phyloP scores from a whole-genome alignment of 2,329 filamentous ascomycete species.

The Fusarium sp. region DNA sequence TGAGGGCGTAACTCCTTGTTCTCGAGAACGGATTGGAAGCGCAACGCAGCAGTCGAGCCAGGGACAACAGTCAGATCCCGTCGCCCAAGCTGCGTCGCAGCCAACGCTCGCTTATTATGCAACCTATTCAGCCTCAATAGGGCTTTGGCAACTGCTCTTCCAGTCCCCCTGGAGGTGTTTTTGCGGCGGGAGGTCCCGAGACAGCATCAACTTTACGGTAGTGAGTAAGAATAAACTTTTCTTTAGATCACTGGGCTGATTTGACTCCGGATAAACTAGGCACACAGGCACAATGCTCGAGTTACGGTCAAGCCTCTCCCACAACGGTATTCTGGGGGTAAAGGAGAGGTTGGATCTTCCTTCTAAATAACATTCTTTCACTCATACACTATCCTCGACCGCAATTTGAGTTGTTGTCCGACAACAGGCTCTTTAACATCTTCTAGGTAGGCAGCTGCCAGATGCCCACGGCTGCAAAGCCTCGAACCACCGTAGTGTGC shows the following conservation, averaged over 20 bases:
- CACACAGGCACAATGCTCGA: not conserved
- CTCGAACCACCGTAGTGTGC: not conserved
- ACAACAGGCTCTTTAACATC: not conserved
- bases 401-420: not conserved
- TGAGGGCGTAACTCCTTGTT: rapidly evolving
- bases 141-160: too few species aligned
- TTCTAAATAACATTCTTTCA: not conserved
- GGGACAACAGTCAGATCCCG: too few species aligned
- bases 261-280: not conserved
- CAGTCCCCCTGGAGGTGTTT: too few species aligned
- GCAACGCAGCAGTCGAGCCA: too few species aligned
- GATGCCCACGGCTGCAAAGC: conserved; percentile 11
- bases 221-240: not conserved
- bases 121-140: not conserved
- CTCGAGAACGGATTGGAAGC: not conserved
- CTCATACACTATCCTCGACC: not conserved
- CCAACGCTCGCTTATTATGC: not conserved
- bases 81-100: too few species aligned
- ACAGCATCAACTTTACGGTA: too few species aligned
- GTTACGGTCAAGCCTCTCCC: not conserved
- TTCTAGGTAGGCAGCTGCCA: conserved; percentile 24
- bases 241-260: rapidly evolving
- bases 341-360: not conserved
- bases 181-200: too few species aligned
- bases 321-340: too few species aligned